phyloP scores from a whole-genome alignment of 139 green algal genomes.

The Ostreobium quekettii region DNA sequence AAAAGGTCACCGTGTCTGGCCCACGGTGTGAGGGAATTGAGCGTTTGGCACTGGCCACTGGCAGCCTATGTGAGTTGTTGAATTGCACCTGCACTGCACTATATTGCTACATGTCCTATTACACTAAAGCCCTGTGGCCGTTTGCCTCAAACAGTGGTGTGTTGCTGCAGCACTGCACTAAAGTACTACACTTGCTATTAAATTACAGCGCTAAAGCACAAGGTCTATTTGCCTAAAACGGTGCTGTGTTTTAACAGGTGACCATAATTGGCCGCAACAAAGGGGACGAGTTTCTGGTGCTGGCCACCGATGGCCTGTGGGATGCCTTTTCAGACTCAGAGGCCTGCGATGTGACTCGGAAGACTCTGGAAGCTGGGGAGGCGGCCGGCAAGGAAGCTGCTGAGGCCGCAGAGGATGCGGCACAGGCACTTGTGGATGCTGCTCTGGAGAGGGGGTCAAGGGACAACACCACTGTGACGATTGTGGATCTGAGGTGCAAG shows the following conservation, averaged over 20 bases:
- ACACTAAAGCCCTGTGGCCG: too few relatives aligned
- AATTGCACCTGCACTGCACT: too few relatives aligned
- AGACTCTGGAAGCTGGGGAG: constrained; percentile 3
- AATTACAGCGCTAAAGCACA: too few relatives aligned
- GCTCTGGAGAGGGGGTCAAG: constrained; percentile 32
- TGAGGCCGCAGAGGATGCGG: constrained; percentile 6
- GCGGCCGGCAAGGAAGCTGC: not conserved
- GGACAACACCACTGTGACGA: constrained; percentile 42
- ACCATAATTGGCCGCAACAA: not conserved
- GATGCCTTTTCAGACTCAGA: constrained; percentile 42
- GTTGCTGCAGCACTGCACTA: too few relatives aligned
- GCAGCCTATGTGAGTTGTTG: too few relatives aligned
- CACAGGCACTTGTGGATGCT: constrained; percentile 30
- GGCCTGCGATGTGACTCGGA: constrained; percentile 6
- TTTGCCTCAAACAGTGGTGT: too few relatives aligned
- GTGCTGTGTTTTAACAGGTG: constrained; percentile 32
- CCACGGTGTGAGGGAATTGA: too few relatives aligned
- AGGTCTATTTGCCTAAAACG: too few relatives aligned
- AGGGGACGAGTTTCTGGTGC: constrained; percentile 49
- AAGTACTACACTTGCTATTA: too few relatives aligned
- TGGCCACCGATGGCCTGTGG: constrained; percentile 46
- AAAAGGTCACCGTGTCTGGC: too few relatives aligned
- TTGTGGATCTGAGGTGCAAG: constrained; percentile 37
- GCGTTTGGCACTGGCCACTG: too few relatives aligned
- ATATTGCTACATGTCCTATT: too few relatives aligned